phyloP scores from a whole-genome alignment of 805 yeast genomes.

The Starmerella cellae region DNA sequence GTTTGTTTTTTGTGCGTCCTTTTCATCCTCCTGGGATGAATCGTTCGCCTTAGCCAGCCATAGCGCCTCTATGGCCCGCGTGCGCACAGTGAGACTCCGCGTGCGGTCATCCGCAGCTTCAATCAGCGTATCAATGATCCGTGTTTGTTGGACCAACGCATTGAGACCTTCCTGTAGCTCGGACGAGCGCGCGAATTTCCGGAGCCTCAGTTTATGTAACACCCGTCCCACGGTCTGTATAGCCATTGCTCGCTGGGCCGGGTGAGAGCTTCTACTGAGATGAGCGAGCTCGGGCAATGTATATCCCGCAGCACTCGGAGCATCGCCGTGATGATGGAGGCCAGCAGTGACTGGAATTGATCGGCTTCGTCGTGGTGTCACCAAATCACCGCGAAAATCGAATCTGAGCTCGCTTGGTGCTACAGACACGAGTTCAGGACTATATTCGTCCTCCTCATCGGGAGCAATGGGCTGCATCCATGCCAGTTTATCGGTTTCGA shows the following conservation, averaged over 20 bases:
- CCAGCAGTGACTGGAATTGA: constrained; percentile 48
- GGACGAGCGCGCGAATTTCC: constrained; percentile 31
- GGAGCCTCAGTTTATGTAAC: constrained; percentile 60
- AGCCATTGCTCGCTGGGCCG: constrained; percentile 79
- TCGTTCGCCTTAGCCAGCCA: constrained; percentile 19
- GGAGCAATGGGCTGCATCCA: constrained; percentile 72
- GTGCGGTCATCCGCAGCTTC: constrained; percentile 22
- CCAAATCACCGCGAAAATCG: constrained; percentile 71
- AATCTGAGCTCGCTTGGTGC: constrained; percentile 57
- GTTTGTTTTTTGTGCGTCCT: no score
- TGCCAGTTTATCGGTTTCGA: constrained; percentile 62
- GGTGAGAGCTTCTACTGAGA: constrained; percentile 59
- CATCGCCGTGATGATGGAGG: constrained; percentile 80
- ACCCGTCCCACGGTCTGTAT: constrained; percentile 80
- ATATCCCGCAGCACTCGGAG: constrained; percentile 85
- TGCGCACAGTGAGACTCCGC: constrained; percentile 22
- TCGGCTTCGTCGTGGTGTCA: constrained; percentile 42
- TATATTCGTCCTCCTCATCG: constrained; percentile 30
- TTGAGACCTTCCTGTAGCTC: constrained; percentile 23
- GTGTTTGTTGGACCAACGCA: constrained; percentile 15
- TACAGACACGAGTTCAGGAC: constrained; percentile 37
- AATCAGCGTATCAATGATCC: constrained; percentile 20
- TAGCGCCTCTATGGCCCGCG: constrained; percentile 23
- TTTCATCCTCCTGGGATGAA: neutral
- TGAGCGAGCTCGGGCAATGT: constrained; percentile 73